Percentiles rank a stretch among this genome's conserved stretches.
Evolutionary conservation across 148 eudicot species (phyloP).

Genomic region (Fagopyrum esculentum): DNA sequence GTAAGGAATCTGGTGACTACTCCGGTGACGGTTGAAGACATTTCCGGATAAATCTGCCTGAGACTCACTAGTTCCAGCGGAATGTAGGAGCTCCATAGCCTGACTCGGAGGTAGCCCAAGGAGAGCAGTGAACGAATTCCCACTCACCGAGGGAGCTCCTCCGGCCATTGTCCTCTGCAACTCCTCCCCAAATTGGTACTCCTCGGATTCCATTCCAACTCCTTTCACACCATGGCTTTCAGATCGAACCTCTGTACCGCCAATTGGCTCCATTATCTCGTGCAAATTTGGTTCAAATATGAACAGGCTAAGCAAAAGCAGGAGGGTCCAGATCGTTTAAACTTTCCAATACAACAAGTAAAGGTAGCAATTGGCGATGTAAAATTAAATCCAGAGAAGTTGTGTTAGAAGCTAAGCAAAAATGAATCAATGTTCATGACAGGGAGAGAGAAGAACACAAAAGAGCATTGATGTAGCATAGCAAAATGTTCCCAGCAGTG

Average conservation of each 20-base stretch:
- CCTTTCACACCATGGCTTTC: slow-evolving; percentile 16
- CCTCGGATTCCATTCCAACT: slow-evolving; percentile 17
- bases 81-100: slow-evolving; percentile 66
- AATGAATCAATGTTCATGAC: not conserved
- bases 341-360: not conserved
- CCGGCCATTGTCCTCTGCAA: slow-evolving; percentile 37
- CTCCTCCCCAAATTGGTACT: slow-evolving; percentile 38
- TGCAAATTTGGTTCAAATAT: not conserved
- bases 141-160: slow-evolving; percentile 19
- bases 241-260: slow-evolving; percentile 33
- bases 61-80: slow-evolving; percentile 25
- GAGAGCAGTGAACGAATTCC: slow-evolving; percentile 77
- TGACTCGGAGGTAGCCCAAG: slow-evolving; percentile 69
- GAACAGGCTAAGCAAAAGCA: not conserved
- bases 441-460: not conserved
- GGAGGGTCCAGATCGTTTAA: not conserved
- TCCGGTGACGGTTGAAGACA: slow-evolving; percentile 21
- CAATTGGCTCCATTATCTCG: slow-evolving; percentile 28
- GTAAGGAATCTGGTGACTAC: not conserved
- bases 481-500: not conserved
- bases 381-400: not conserved
- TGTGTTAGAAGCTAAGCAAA: not conserved
- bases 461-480: not conserved
- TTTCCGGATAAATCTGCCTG: slow-evolving; percentile 7
- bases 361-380: not conserved